Conservation (phyloP, 225 moss, liverwort and hornwort genomes). For the Climacium dendroides region DNA sequence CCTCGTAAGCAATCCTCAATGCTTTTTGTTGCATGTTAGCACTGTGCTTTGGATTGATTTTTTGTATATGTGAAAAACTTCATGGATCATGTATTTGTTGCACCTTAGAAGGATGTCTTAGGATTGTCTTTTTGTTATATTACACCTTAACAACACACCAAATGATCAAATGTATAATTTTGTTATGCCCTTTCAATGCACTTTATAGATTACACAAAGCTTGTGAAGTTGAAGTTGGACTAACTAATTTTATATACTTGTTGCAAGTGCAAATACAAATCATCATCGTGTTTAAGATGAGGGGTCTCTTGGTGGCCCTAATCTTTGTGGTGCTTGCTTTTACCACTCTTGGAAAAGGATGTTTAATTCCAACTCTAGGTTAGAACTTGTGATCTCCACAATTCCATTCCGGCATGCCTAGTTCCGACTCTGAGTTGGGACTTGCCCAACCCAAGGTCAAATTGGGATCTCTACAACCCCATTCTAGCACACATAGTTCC, state of each 20-base stretch:
- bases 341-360: background rate
- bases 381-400: background rate
- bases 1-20: background rate
- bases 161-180: background rate
- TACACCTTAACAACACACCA: fast-evolving
- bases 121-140: background rate
- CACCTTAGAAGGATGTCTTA: background rate
- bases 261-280: background rate
- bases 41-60: background rate
- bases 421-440: background rate
- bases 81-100: background rate
- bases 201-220: background rate
- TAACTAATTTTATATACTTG: background rate
- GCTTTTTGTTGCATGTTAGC: background rate
- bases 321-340: background rate
- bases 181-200: background rate
- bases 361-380: background rate
- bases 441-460: background rate
- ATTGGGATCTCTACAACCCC: background rate
- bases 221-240: background rate
- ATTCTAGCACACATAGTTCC: too few species aligned
- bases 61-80: background rate
- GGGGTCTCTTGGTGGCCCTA: background rate
- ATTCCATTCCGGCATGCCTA: fast-evolving
- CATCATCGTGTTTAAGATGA: background rate